phyloP scores from a whole-genome alignment of 768 basidiomycete genomes.

The Mycena venus region DNA sequence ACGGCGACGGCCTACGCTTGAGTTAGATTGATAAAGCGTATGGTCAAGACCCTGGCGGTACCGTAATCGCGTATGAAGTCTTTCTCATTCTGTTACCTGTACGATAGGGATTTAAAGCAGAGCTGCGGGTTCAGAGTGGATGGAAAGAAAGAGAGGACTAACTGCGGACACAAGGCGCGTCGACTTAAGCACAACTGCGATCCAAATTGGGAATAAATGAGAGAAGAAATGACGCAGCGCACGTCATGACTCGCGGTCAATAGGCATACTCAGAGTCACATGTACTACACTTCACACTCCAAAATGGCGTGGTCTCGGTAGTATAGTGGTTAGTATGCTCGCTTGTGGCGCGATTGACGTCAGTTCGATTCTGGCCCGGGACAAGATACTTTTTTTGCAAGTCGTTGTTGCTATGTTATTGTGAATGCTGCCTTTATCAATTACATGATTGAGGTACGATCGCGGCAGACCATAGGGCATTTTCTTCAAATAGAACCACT shows the following conservation, averaged over 20 bases:
- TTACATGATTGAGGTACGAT: constrained; percentile 1
- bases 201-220: neutral
- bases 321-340: constrained; percentile 29
- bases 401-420: neutral
- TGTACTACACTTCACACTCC: too few relatives aligned
- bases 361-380: constrained; percentile 21
- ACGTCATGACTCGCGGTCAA: neutral
- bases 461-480: neutral
- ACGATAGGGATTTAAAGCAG: neutral
- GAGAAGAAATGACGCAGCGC: neutral
- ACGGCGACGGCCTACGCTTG: constrained; percentile 52
- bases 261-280: too few relatives aligned
- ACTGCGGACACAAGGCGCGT: neutral
- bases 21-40: neutral
- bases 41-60: neutral
- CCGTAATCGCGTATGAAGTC: constrained; percentile 73
- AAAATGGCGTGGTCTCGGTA: constrained; percentile 16
- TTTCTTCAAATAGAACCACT: too few relatives aligned
- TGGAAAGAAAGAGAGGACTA: neutral
- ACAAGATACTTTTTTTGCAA: neutral
- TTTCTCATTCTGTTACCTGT: constrained; percentile 52
- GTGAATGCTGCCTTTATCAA: neutral
- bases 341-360: constrained; percentile 25
- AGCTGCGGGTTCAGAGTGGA: too few relatives aligned
- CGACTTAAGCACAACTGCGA: neutral